These are phyloP conservation scores for Microsporum ferrugineum DNA, from an alignment of 2,329 filamentous ascomycete species.

Conservation along the genomic window DNA sequence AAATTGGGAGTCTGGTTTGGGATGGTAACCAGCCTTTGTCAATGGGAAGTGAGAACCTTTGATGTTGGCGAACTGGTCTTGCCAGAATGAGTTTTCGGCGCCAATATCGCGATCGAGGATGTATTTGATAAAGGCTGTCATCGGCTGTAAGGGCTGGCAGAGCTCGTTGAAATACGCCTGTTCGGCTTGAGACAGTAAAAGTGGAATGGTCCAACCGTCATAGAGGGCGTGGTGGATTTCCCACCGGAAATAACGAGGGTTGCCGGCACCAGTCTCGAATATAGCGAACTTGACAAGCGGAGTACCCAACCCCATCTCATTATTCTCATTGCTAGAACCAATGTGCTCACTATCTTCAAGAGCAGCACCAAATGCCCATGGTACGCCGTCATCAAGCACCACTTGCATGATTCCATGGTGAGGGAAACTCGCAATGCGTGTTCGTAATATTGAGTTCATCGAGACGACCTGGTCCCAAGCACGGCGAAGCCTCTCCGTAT, in stretches of 20 bases:
- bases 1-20: not conserved
- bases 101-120: not conserved
- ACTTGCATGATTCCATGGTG: slow-evolving; percentile 17
- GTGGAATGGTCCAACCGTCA: slow-evolving; percentile 1
- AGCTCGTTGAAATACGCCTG: not conserved
- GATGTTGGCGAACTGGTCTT: slow-evolving; percentile 6
- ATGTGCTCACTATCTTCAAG: not conserved
- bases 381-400: slow-evolving; percentile 14
- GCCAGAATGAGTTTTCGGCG: slow-evolving; percentile 9
- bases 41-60: slow-evolving; percentile 4
- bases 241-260: not conserved
- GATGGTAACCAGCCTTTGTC: not conserved
- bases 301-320: not conserved
- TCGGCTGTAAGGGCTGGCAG: not conserved
- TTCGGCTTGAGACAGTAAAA: not conserved
- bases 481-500: slow-evolving; percentile 24
- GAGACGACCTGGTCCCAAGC: slow-evolving; percentile 27
- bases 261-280: not conserved
- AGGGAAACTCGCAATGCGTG: slow-evolving; percentile 17
- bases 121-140: not conserved
- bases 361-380: slow-evolving; percentile 10
- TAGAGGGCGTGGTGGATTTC: slow-evolving; percentile 5
- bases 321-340: not conserved
- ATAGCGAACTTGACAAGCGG: not conserved
- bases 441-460: slow-evolving; percentile 31